Conservation (phyloP, 1,139 yeast species). For the Geotrichum macrosporum region DNA sequence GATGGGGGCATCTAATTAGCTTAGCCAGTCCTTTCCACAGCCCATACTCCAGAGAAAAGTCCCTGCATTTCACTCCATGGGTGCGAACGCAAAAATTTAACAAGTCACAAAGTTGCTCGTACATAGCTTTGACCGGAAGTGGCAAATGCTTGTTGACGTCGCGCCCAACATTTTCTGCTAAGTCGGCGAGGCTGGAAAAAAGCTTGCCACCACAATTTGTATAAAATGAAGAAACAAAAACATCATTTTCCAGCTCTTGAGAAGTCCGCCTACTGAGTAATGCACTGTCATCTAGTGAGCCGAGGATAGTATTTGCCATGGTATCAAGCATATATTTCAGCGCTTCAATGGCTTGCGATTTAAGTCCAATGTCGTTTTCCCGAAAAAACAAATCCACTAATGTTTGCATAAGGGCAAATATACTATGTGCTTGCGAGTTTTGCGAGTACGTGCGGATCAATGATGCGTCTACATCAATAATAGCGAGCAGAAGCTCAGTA, state of each 20-base stretch:
- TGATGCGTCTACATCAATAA: slow-evolving; percentile 79
- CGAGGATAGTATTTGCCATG: slow-evolving; percentile 28
- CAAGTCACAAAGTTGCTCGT: slow-evolving; percentile 66
- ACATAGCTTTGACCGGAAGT: slow-evolving; percentile 42
- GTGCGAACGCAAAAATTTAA: slow-evolving; percentile 60
- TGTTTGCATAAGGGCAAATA: slow-evolving; percentile 33
- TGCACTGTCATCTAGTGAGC: slow-evolving; percentile 35
- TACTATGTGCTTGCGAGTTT: slow-evolving; percentile 11
- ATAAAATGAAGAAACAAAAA: slow-evolving; percentile 26
- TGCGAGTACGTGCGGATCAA: slow-evolving; percentile 41
- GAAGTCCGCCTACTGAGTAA: slow-evolving; percentile 47
- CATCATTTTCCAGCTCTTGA: slow-evolving; percentile 24
- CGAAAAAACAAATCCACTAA: slow-evolving; percentile 58
- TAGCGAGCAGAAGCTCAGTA: slow-evolving; percentile 73
- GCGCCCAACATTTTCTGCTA: slow-evolving; percentile 15
- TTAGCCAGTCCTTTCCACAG: slow-evolving; percentile 25
- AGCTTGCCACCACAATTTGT: slow-evolving; percentile 26
- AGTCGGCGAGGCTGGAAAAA: slow-evolving; percentile 24
- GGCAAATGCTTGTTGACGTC: slow-evolving; percentile 9
- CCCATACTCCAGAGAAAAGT: slow-evolving; percentile 56
- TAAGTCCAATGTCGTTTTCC: slow-evolving; percentile 67
- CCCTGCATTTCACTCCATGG: slow-evolving; percentile 53
- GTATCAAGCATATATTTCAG: slow-evolving; percentile 68
- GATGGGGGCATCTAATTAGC: slow-evolving; percentile 38
- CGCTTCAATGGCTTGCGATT: slow-evolving; percentile 82